phyloP scores from a whole-genome alignment of 192 early-diverging fungal species.

The Pilaira anomala region DNA sequence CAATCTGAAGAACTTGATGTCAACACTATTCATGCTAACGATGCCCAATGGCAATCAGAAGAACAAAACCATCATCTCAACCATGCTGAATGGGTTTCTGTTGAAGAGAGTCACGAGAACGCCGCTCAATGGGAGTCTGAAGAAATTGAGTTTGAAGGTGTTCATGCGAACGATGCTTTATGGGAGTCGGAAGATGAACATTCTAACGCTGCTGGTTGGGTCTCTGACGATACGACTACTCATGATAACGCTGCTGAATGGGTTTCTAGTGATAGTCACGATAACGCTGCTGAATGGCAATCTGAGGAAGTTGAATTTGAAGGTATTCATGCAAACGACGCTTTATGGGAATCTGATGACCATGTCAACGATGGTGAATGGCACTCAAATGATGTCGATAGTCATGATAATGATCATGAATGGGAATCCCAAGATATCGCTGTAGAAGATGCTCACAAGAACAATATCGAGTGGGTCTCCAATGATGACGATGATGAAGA shows the following conservation, averaged over 20 bases:
- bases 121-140: slow-evolving; percentile 1
- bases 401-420: not conserved
- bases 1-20: not conserved
- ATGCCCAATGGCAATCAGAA: not conserved
- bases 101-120: not conserved
- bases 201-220: not conserved
- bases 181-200: not conserved
- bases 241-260: not conserved
- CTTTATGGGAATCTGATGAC: not conserved
- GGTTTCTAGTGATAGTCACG: not conserved
- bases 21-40: not conserved
- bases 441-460: too few species aligned
- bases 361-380: not conserved
- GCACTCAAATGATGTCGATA: not conserved
- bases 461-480: too few species aligned
- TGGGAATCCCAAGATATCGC: not conserved
- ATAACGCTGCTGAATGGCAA: slow-evolving; percentile 2
- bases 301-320: not conserved
- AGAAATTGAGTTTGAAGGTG: not conserved
- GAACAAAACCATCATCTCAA: not conserved
- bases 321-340: not conserved
- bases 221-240: not conserved
- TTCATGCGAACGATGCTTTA: not conserved
- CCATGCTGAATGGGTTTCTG: not conserved
- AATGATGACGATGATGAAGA: too few species aligned